Conservation (phyloP, 2,329 filamentous ascomycete genomes). For the Xylariomycetidae sp. region DNA sequence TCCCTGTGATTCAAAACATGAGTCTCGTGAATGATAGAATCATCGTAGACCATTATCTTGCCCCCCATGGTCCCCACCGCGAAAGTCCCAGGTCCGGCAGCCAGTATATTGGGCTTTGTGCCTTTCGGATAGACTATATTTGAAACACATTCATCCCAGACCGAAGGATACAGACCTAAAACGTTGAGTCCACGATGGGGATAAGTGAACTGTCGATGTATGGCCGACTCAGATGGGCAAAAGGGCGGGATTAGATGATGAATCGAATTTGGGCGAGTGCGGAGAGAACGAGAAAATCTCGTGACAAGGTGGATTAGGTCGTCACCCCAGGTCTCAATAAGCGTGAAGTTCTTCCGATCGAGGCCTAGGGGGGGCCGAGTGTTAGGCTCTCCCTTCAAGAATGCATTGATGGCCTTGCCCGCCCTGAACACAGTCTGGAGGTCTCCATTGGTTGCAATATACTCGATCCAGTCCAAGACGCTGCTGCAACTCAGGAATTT, state of each 20-base stretch:
- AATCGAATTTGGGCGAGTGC: slow-evolving; percentile 12
- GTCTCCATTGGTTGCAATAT: slow-evolving; percentile 8
- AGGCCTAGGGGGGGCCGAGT: slow-evolving; percentile 6
- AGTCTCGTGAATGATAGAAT: slow-evolving; percentile 13
- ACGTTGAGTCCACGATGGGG: slow-evolving; percentile 14
- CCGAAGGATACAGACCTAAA: slow-evolving; percentile 4
- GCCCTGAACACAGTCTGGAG: slow-evolving; percentile 18
- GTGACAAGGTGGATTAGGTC: slow-evolving; percentile 18
- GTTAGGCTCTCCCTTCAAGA: slow-evolving; percentile 8
- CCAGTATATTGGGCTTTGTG: slow-evolving; percentile 6
- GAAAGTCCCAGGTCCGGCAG: slow-evolving; percentile 11
- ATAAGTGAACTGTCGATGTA: slow-evolving; percentile 14
- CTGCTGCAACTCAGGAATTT: slow-evolving; percentile 13
- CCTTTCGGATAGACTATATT: slow-evolving; percentile 14
- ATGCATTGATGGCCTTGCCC: slow-evolving; percentile 12
- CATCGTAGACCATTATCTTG: slow-evolving; percentile 15
- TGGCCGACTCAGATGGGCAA: slow-evolving; percentile 17
- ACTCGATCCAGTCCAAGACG: slow-evolving; percentile 19
- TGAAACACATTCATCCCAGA: slow-evolving; percentile 20
- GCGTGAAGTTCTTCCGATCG: slow-evolving; percentile 6
- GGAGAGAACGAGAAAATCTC: slow-evolving; percentile 14
- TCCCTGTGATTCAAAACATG: slow-evolving; percentile 13
- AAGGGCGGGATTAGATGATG: slow-evolving; percentile 20
- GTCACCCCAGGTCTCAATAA: slow-evolving; percentile 17
- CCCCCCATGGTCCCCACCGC: slow-evolving; percentile 6